phyloP scores from a whole-genome alignment of 441 rosid species.

The Brassica balearica region DNA sequence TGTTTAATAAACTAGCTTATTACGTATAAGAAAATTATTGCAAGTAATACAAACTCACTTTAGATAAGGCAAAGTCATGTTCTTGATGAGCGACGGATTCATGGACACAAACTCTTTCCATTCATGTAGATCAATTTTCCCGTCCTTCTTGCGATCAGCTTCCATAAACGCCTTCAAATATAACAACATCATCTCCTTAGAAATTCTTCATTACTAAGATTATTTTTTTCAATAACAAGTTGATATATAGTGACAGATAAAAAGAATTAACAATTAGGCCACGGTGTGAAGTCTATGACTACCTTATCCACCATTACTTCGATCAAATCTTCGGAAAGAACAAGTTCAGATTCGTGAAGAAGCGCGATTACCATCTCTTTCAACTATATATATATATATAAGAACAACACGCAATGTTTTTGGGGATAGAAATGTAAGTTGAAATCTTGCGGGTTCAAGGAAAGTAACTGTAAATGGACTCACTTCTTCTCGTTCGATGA shows the following conservation, averaged over 20 bases:
- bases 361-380: constrained; percentile 93
- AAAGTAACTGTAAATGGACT: constrained; percentile 27
- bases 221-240: not conserved
- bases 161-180: constrained; percentile 60
- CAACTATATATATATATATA: constrained; percentile 48
- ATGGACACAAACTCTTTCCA: constrained; percentile 74
- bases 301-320: constrained; percentile 83
- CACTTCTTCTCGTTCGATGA: constrained; percentile 90
- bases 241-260: not conserved
- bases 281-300: constrained; percentile 1
- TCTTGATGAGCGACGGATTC: constrained; percentile 74
- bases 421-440: not conserved
- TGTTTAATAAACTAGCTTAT: not conserved
- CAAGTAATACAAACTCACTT: constrained; percentile 48
- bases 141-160: constrained; percentile 70
- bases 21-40: not conserved
- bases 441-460: not conserved
- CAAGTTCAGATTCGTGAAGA: constrained; percentile 81
- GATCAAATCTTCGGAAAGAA: constrained; percentile 67
- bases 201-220: not conserved
- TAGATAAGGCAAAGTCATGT: constrained; percentile 82
- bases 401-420: not conserved
- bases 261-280: not conserved
- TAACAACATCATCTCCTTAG: not conserved
- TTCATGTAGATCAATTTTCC: constrained; percentile 74